Evolutionary conservation across 2,329 filamentous ascomycete species (phyloP), one percentile per base, ranked within the genome.

Genomic region (Fusarium falciforme): DNA sequence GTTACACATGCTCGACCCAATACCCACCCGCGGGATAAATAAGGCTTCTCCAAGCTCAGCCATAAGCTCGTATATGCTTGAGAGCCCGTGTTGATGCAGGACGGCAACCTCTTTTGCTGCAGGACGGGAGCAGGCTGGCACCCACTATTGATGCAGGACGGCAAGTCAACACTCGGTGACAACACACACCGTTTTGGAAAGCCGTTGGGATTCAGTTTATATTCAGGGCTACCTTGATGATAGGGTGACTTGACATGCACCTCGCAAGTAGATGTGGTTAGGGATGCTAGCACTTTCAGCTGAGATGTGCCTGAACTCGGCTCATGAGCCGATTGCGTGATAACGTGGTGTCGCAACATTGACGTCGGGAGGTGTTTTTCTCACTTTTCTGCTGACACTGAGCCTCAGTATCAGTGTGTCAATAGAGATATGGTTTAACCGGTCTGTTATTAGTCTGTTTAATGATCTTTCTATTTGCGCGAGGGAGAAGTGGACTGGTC

Each of bases 31-130:
- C 17, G 14, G 54, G n/a, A 61, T 55, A 70, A 38, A 69, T 16
- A 14, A 31, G 60, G 44, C 61, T 47, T 20, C 67, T 68, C 70
- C 4, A 20, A 9, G 6, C 11, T 68, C 54, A 73, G 71, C 71
- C 71, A 71, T 73, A 73, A 73, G 70, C 71, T 73, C 70, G 67
- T 73, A 73, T 73, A 36, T 72, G 70, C 64, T 47, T 10, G 66
- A 27, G 25, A 61, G 64, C 70, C 59, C 70, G 70, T 72, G 70
- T 70, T 65, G 40, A 66, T 72, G 70, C 69, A 72, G 33, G 38
- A 61, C 63, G 71, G 60, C 62, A 64, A 38, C 47, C 42, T 33
- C 61, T 68, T 52, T 80, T 79, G 61, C 80, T 72, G 59, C 54
- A 55, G 44, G 38, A 58, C 29, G 25, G 29, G 44, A 29, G 20